Evolutionary conservation across 2,329 filamentous ascomycete genomes (phyloP).

Genomic region (Microdochium nivale): DNA sequence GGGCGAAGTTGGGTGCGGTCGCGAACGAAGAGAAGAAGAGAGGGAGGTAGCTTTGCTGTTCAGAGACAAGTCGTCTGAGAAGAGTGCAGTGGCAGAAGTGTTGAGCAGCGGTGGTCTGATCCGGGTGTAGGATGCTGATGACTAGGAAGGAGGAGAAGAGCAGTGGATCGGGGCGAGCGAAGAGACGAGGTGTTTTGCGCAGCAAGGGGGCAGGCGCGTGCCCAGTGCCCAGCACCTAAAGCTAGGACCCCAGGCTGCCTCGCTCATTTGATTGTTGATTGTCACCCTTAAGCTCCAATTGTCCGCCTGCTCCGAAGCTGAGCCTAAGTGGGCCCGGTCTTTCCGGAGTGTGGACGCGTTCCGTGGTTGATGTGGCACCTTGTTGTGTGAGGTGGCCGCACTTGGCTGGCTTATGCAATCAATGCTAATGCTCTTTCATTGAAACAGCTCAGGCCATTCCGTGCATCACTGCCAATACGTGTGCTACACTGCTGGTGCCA

Average conservation of each 20-base stretch:
- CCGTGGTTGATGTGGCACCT: too few species aligned
- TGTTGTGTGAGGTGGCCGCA: too few species aligned
- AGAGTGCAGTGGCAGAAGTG: slow-evolving; percentile 7
- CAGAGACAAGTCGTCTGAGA: slow-evolving; percentile 8
- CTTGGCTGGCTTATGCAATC: too few species aligned
- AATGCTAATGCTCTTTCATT: too few species aligned
- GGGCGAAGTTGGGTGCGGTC: slow-evolving; percentile 25
- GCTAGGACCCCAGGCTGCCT: not conserved
- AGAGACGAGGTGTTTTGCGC: not conserved
- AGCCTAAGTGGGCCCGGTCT: too few species aligned
- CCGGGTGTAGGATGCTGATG: not conserved
- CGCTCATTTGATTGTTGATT: too few species aligned
- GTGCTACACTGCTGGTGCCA: too few species aligned
- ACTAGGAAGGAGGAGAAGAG: not conserved
- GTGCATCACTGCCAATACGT: too few species aligned
- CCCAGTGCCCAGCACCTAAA: not conserved
- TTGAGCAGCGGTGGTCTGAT: slow-evolving; percentile 1
- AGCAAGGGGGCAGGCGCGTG: not conserved
- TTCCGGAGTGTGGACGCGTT: too few species aligned
- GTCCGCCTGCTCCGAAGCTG: too few species aligned
- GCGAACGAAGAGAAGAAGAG: slow-evolving; percentile 11
- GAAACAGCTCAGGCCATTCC: too few species aligned
- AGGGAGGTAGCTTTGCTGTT: slow-evolving; percentile 8
- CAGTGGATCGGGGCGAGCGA: not conserved
- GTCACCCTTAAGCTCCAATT: too few species aligned